Conservation (phyloP, 139 green algal species). For the Chlorella vulgaris region DNA sequence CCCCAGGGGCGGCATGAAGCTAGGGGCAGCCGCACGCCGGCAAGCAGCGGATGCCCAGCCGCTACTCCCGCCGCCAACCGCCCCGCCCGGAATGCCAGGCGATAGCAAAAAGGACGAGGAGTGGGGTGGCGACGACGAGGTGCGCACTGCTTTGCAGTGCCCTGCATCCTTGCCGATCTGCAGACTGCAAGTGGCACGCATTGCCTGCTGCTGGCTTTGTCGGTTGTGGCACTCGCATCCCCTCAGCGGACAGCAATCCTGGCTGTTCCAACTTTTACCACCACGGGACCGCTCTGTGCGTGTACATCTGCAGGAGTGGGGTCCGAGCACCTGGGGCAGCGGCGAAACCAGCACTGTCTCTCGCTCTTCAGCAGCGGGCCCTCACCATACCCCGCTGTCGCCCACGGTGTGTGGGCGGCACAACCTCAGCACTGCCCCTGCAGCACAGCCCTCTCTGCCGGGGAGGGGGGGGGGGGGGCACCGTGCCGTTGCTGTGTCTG, state of each 20-base stretch:
- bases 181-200: no score
- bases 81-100: not conserved
- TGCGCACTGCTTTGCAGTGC: no score
- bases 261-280: no score
- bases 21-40: not conserved
- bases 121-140: not conserved
- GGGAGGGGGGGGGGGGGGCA: no score
- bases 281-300: no score
- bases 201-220: no score
- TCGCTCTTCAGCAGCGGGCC: no score
- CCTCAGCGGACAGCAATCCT: no score
- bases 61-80: not conserved
- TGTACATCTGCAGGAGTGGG: not conserved
- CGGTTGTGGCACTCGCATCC: no score
- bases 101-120: not conserved
- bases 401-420: not conserved
- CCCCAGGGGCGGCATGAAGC: constrained; percentile 11
- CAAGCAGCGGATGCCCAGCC: not conserved
- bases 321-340: not conserved
- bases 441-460: not conserved
- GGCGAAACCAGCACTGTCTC: no score
- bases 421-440: not conserved
- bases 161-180: no score
- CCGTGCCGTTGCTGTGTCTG: no score
- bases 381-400: not conserved